Base-by-base conservation (phyloP, 140 eudicot genomes). In the Senecio squalidus region DNA sequence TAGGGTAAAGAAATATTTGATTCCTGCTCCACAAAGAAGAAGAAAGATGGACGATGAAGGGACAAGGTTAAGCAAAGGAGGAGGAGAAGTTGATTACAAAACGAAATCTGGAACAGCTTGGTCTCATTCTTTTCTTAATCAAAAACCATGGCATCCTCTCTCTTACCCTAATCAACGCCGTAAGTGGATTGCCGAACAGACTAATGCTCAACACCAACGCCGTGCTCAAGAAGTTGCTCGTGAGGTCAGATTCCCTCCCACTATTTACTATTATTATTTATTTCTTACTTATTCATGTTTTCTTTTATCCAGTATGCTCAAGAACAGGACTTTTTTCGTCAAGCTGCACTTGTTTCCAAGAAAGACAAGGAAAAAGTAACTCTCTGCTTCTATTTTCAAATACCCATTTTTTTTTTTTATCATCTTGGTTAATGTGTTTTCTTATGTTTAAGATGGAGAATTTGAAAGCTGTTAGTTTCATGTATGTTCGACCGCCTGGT, bases 101-200 rank as follows among this genome's bases (percentile, higher is more conserved):
- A 84, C 93, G 41, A 92, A 81, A 62, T 58, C 98, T 1, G 98
- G 98, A 50, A 92, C 96, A 0, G 98, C 98, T 0, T 92, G 98
- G 98, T 88, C 96, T 36, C 98, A 92, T 77, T 36, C 64, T 0
- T 92, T 63, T 73, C 86, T 92, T 13, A 92, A 92, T 69, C 99
- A 92, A 54, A 92, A 92, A 70, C 99, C 99, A 33, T 92, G 99
- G 99, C 99, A 92, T 64, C 99, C 99, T 57, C 93, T 92, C 29
- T 92, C 99, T 4, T 92, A 92, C 76, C 99, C 96, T 41, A 92
- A 92, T 55, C 99, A 92, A 74, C 96, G 99, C 67, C 96, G 96
- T 62, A 92, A 92, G 57, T 92, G 99, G 99, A 92, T 92, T 55
- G 99, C 99, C 68, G 99, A 92, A 51, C 99, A 92, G 57, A 84